Conservation (phyloP, 164 flowering plant species). For the Tetrastigma voinierianum region DNA sequence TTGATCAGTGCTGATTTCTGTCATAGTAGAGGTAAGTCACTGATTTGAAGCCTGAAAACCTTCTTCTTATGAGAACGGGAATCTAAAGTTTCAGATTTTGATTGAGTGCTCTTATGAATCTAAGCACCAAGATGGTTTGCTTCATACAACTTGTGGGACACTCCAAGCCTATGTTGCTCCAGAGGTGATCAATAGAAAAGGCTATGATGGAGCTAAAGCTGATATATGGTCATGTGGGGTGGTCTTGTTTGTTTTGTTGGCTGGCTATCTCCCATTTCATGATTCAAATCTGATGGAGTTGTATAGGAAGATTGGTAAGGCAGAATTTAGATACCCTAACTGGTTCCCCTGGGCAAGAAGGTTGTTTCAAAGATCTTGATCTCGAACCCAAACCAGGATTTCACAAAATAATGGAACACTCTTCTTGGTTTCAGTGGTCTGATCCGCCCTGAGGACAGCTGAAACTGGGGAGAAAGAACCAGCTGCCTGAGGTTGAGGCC, state of each 20-base stretch:
- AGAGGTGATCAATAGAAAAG: too few species aligned
- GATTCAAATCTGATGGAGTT: conserved; percentile 70
- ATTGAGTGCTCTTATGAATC: conserved; percentile 13
- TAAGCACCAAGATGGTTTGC: conserved; percentile 11
- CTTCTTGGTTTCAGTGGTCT: conserved; percentile 63
- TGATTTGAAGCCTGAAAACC: conserved; percentile 14
- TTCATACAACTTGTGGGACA: conserved; percentile 14
- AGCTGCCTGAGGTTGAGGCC: conserved; percentile 28
- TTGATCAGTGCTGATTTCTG: neutral
- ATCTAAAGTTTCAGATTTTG: conserved; percentile 7
- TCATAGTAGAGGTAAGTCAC: conserved; percentile 13
- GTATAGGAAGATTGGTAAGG: conserved; percentile 67
- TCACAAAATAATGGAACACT: conserved; percentile 54
- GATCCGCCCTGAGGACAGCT: conserved; percentile 9
- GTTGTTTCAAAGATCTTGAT: conserved; percentile 62
- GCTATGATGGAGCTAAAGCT: too few species aligned
- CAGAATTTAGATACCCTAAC: conserved; percentile 53
- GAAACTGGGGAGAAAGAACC: conserved; percentile 22
- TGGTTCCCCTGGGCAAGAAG: conserved; percentile 58
- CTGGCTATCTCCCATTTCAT: conserved; percentile 73
- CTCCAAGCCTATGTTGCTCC: too few species aligned
- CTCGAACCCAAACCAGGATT: conserved; percentile 65
- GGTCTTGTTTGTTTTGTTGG: conserved; percentile 55
- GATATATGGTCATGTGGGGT: conserved; percentile 42
- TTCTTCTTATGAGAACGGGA: neutral